A percentile compares a stretch with the other conserved stretches of the same genome.
These are phyloP conservation scores for Mycosarcoma maydis DNA, from an alignment of 1,284 basidiomycete genomes.

Conservation along the genomic window DNA sequence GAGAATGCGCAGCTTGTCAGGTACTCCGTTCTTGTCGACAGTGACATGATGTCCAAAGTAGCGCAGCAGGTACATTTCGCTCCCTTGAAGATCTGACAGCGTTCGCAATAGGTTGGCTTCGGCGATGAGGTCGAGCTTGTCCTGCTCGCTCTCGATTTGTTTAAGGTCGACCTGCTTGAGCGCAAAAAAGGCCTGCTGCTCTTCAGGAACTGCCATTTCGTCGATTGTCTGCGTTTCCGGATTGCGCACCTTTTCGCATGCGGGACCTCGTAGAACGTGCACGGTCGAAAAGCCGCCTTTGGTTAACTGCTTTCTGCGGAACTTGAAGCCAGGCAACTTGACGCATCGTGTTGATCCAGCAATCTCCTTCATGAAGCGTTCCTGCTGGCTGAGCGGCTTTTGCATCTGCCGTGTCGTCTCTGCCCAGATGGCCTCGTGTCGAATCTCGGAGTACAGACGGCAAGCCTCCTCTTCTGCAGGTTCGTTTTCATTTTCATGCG, in stretches of 20 bases:
- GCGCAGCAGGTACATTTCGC: constrained; percentile 61
- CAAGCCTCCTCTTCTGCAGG: constrained; percentile 30
- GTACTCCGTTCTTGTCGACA: constrained; percentile 32
- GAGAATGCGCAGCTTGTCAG: constrained; percentile 61
- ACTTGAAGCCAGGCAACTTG: constrained; percentile 59
- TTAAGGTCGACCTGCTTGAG: constrained; percentile 65
- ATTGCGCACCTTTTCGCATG: constrained; percentile 36
- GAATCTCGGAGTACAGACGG: constrained; percentile 37
- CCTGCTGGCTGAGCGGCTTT: constrained; percentile 27
- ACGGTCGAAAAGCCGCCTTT: constrained; percentile 65
- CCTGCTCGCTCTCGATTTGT: constrained; percentile 60
- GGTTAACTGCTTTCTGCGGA: constrained; percentile 53
- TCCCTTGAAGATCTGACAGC: constrained; percentile 52
- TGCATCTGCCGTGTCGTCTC: constrained; percentile 43
- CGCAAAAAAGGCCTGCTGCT: constrained; percentile 62
- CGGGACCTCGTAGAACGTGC: constrained; percentile 61
- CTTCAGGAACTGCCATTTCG: constrained; percentile 49
- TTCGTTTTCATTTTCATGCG: constrained; percentile 15
- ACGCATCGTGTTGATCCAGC: constrained; percentile 36
- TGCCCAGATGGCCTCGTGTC: constrained; percentile 46
- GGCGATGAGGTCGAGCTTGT: constrained; percentile 61
- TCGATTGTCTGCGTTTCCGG: constrained; percentile 42
- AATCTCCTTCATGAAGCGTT: constrained; percentile 33
- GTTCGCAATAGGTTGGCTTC: constrained; percentile 62
- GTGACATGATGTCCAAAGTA: constrained; percentile 65